Base-by-base conservation (phyloP, 2,329 filamentous ascomycete species). In the Biscogniauxia sp. region DNA sequence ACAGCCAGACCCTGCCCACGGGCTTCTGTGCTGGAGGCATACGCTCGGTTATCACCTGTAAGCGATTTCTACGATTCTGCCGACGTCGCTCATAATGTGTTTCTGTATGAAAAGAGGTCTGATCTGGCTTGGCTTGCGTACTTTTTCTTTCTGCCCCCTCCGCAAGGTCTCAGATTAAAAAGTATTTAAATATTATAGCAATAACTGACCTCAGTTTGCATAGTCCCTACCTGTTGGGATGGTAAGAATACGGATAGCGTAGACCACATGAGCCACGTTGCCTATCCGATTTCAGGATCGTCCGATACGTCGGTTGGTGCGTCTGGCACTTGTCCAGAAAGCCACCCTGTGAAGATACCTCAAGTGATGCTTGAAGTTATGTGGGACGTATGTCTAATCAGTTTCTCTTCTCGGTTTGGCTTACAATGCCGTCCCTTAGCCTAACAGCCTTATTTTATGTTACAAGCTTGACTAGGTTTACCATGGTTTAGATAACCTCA, bases 221-320 rank as follows among this genome's bases (percentile, higher is more conserved):
- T 13, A 32, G 28, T 52, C 51, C 23, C 55, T 20, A 69, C 67
- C n/a, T 85, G 82, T 75, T 85, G 83, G 83, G 76, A 85, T 58
- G 83, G 83, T 19, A 74, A 74, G 54, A 76, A 83, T 64, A 64
- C 80, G 52, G 81, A 84, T 67, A 75, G 76, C 15, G 61, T 75
- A 0, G 77, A 84, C 70, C 80, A 84, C 70, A 77, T 77, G 58
- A 80, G 73, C 53, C 83, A 85, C 67, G 76, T 85, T 61, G 73
- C 77, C 4, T 85, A 84, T 63, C 82, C 82, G 2, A 73, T 61
- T 63, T 72, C 53, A 9, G 77, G 75, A 0, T 74, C 78, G 1
- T 79, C 83, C 66, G 76, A 72, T 56, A 77, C 77, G 69, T 45
- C 37, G n/a, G 69, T 75, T 1, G 70, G 69, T 55, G 59, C 75